Percentiles rank a stretch among this genome's conserved stretches.
Evolutionary conservation across 441 rosid species (phyloP).

Genomic region (Erodium moschatum): DNA sequence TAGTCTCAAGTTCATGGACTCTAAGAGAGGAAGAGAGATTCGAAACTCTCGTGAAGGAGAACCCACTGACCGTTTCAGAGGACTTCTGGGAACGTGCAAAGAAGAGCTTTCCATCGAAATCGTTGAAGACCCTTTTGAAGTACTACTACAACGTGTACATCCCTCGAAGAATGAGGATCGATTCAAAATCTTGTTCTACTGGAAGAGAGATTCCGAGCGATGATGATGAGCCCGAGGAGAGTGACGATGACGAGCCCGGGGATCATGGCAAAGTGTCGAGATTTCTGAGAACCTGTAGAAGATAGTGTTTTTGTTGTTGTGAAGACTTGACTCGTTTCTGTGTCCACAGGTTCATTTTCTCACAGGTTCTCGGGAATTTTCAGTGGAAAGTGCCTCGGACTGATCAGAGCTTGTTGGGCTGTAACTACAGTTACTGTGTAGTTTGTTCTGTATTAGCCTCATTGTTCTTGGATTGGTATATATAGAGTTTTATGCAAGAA

Average conservation of each 20-base stretch:
- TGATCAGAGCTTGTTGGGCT: too few species aligned
- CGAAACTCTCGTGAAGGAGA: slow-evolving; percentile 22
- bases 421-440: too few species aligned
- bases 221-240: slow-evolving; percentile 27
- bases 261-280: not conserved
- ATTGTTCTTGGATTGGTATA: too few species aligned
- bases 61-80: slow-evolving; percentile 17
- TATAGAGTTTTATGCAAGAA: too few species aligned
- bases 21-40: slow-evolving; percentile 29
- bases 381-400: too few species aligned
- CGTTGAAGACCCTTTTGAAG: slow-evolving; percentile 24
- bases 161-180: slow-evolving; percentile 29
- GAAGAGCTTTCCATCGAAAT: slow-evolving; percentile 27
- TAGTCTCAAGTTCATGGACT: slow-evolving; percentile 29
- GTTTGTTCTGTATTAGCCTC: too few species aligned
- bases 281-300: not conserved
- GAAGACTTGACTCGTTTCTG: too few species aligned
- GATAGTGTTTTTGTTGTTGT: not conserved
- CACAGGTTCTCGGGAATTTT: too few species aligned
- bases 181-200: slow-evolving; percentile 15
- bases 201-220: slow-evolving; percentile 27
- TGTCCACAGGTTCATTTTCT: too few species aligned
- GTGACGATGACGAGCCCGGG: slow-evolving; percentile 2
- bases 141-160: slow-evolving; percentile 38
- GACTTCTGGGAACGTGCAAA: slow-evolving; percentile 28